These are phyloP conservation scores for Carex pumila DNA, from an alignment of 176 grass and related monocot genomes.

Conservation along the genomic window DNA sequence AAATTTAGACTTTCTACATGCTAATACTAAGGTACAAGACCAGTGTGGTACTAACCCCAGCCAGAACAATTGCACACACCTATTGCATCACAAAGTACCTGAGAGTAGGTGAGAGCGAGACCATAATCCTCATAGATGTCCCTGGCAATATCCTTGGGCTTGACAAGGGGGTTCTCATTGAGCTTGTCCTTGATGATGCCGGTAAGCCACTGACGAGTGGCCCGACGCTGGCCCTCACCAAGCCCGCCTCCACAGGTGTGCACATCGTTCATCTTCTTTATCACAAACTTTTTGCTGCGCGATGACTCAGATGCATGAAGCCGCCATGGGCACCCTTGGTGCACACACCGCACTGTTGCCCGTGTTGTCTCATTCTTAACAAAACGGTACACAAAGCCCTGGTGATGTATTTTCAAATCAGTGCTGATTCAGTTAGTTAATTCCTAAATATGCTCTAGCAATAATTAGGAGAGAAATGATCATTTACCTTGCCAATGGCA, in stretches of 20 bases:
- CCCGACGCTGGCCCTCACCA: constrained; percentile 74
- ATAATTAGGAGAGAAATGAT: neutral
- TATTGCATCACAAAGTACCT: constrained; percentile 22
- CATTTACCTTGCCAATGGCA: constrained; percentile 47
- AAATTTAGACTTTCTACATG: neutral
- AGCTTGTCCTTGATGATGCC: constrained; percentile 92
- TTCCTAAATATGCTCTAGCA: neutral
- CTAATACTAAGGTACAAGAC: neutral
- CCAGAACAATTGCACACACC: neutral
- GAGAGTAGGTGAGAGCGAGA: constrained; percentile 80
- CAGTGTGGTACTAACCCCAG: neutral
- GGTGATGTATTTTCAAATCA: neutral
- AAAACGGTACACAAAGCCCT: constrained; percentile 84
- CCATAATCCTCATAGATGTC: constrained; percentile 87
- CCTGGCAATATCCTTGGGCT: constrained; percentile 83
- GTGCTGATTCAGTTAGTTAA: neutral
- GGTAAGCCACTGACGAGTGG: constrained; percentile 88
- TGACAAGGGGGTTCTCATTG: constrained; percentile 53
- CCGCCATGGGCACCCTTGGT: constrained; percentile 70
- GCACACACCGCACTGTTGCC: constrained; percentile 76
- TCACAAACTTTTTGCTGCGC: constrained; percentile 83
- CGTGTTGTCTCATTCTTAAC: constrained; percentile 91
- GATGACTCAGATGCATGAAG: constrained; percentile 94
- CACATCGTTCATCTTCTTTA: constrained; percentile 89
- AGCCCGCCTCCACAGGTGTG: constrained; percentile 82